Base-by-base conservation (phyloP, 768 basidiomycete species). In the Mycena capillaripes region DNA sequence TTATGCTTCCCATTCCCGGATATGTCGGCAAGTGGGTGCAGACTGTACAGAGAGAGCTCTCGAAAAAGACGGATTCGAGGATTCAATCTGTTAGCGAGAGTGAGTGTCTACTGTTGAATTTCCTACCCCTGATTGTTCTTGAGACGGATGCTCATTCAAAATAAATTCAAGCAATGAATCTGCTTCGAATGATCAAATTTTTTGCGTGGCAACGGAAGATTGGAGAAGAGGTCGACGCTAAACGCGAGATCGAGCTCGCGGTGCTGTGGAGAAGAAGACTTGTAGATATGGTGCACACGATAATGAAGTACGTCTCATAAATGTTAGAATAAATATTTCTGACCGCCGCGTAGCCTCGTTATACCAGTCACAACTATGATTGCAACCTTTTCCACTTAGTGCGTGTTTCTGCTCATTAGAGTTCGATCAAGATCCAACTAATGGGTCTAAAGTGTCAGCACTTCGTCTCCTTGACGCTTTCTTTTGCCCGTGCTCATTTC, bases 291-390 rank as follows among this genome's bases (percentile, higher is more conserved):
- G 73, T 85, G 70, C 86, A 86, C 78, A 82, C 76, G 23, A 79
- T 80, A 57, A 69, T 86, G 66, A 87, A 87, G 87, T 88, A 72
- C 21, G 83, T 52, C 27, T 25, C 23, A 36, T 11, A 32, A 52
- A 29, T 34, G 23, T 4, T 34, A 34, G 21, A 19, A 7, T 19
- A 32, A 8, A 4, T 14, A 12, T 46, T 14, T n/a, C 52, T 62
- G 40, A 62, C 46, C 16, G 3, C 48, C 4, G 7, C 52, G n/a
- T 32, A 93, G 90, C 76, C 88, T 84, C 70, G 61, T 89, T 27
- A 86, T 93, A 55, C 93, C 93, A 0, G 78, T 93, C 6, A 27
- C 89, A 1, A 89, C 88, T 34, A 94, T 93, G 92, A 76, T 91
- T 53, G 85, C 87, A n/a, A 90, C 91, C 1, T 93, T 89, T 74